A percentile compares a stretch with the other conserved stretches of the same genome.
Evolutionary conservation across 139 green algal genomes (phyloP).

Genomic region (Eudorina sp.): DNA sequence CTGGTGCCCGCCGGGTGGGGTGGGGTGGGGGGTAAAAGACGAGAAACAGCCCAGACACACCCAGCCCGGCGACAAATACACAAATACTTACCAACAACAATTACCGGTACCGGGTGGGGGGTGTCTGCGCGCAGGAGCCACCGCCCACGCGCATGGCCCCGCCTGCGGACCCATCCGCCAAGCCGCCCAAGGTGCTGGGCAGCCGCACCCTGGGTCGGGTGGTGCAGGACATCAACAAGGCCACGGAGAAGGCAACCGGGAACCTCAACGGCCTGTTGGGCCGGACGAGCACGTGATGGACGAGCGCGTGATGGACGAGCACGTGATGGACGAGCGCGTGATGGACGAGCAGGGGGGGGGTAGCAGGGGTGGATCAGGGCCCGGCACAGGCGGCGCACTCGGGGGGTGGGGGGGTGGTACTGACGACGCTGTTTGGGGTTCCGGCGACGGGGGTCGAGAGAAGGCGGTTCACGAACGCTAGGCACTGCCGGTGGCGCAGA

Average conservation of each 20-base stretch:
- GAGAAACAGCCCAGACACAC: background rate
- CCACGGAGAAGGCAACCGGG: background rate
- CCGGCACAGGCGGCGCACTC: too few species aligned
- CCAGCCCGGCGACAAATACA: background rate
- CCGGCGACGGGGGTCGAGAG: too few species aligned
- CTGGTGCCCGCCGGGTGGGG: too few species aligned
- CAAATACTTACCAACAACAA: background rate
- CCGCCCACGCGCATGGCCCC: background rate
- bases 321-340: too few species aligned
- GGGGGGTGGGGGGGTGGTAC: too few species aligned
- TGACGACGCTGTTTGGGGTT: too few species aligned
- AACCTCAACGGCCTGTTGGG: background rate
- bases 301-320: too few species aligned
- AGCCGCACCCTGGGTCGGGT: conserved; percentile 3
- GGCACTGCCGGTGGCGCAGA: too few species aligned
- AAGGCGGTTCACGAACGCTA: too few species aligned
- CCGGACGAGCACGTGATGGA: background rate
- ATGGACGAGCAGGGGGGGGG: too few species aligned
- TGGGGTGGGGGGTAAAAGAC: too few species aligned
- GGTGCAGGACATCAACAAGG: background rate
- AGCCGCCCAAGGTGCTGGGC: conserved; percentile 40
- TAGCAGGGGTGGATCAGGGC: too few species aligned
- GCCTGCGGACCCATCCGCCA: background rate
- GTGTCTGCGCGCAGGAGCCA: background rate
- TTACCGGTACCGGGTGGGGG: background rate